A percentile compares a stretch with the other conserved stretches of the same genome.
phyloP scores from a whole-genome alignment of 768 basidiomycete species.

The Pisolithus orientalis region DNA sequence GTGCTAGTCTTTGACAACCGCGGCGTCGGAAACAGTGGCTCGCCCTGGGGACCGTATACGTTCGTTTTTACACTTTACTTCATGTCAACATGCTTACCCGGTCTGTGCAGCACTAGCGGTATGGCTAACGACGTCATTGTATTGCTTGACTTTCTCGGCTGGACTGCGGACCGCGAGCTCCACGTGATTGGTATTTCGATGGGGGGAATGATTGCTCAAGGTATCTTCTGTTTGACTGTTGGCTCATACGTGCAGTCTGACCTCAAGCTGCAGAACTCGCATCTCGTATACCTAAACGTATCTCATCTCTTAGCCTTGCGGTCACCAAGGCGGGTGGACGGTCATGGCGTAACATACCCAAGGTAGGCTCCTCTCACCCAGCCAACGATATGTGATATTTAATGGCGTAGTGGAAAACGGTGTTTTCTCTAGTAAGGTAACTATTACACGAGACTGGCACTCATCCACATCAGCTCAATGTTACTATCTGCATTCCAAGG shows the following conservation, averaged over 20 bases:
- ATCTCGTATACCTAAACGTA: slow-evolving; percentile 55
- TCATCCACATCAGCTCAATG: slow-evolving; percentile 1
- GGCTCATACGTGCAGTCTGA: not conserved
- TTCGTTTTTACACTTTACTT: slow-evolving; percentile 27
- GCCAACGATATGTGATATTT: not conserved
- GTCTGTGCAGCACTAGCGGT: slow-evolving; percentile 47
- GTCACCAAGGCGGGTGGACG: slow-evolving; percentile 67
- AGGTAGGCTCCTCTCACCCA: slow-evolving; percentile 36
- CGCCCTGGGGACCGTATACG: slow-evolving; percentile 74
- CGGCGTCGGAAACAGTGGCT: slow-evolving; percentile 70
- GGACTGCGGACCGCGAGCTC: slow-evolving; percentile 55
- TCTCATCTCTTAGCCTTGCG: slow-evolving; percentile 56
- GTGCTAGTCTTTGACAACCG: slow-evolving; percentile 80
- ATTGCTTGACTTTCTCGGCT: slow-evolving; percentile 64
- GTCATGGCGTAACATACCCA: slow-evolving; percentile 54
- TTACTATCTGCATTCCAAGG: slow-evolving; percentile 24
- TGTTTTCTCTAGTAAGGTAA: slow-evolving; percentile 31
- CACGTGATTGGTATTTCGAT: slow-evolving; percentile 72
- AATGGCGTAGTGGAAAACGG: slow-evolving; percentile 33
- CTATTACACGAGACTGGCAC: not conserved
- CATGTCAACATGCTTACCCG: not conserved
- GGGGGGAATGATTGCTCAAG: slow-evolving; percentile 83
- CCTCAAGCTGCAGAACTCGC: slow-evolving; percentile 50
- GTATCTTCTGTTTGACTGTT: slow-evolving; percentile 26
- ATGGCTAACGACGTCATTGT: slow-evolving; percentile 75